phyloP scores from a whole-genome alignment of 2,329 filamentous ascomycete genomes.

The Metarhizium sp. region DNA sequence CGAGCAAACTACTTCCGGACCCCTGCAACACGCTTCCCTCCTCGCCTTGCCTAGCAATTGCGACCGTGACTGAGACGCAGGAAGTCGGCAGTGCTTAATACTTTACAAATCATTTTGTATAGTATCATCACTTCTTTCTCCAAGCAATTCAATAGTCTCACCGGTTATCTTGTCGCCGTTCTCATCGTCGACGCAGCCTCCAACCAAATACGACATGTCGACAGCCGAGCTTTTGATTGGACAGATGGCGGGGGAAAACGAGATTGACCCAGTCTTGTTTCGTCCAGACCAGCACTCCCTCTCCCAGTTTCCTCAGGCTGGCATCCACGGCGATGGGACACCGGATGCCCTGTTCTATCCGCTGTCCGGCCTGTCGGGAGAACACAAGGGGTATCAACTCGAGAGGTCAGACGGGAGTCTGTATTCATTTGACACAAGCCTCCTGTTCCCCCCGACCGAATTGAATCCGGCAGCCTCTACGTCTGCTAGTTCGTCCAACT shows the following conservation, averaged over 20 bases:
- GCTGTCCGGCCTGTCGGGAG: neutral
- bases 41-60: too few relatives aligned
- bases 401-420: neutral
- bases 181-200: neutral
- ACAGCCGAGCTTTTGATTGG: neutral
- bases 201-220: neutral
- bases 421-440: neutral
- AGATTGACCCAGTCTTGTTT: neutral
- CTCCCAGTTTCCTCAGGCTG: neutral
- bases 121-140: neutral
- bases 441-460: neutral
- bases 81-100: too few relatives aligned
- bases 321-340: neutral
- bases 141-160: neutral
- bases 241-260: neutral
- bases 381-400: neutral
- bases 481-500: neutral
- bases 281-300: slow-evolving; percentile 24
- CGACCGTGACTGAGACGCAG: too few relatives aligned
- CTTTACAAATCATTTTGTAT: too few relatives aligned
- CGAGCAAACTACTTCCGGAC: too few relatives aligned
- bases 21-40: too few relatives aligned
- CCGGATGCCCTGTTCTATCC: neutral
- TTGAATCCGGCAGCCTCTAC: neutral
- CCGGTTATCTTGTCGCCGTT: neutral